Conservation (phyloP, 805 yeast species). For the Schwanniomyces yamadae region DNA sequence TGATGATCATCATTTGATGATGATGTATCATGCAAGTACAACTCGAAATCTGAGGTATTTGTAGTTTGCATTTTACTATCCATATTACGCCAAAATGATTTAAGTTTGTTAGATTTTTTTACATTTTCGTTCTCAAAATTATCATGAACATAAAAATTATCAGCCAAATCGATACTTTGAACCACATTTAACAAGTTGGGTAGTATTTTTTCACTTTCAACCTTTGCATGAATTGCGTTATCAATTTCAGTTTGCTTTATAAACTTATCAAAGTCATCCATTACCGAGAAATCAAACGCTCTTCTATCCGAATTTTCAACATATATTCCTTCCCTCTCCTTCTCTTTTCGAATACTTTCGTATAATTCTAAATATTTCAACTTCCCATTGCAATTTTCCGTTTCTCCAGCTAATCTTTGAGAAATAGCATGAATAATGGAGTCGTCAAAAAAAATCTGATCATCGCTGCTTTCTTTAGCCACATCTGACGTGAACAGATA, state of each 20-base stretch:
- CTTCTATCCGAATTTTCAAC: constrained; percentile 15
- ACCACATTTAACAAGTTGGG: constrained; percentile 27
- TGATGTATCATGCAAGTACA: constrained; percentile 7
- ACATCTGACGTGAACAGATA: too few species aligned
- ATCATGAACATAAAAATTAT: constrained; percentile 24
- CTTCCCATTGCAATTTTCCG: constrained; percentile 16
- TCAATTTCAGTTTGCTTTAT: constrained; percentile 34
- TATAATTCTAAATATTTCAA: constrained; percentile 28
- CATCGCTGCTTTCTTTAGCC: background rate
- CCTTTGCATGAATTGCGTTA: constrained; percentile 26
- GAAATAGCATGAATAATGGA: too few species aligned
- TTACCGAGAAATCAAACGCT: constrained; percentile 26
- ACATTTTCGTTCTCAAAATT: constrained; percentile 10
- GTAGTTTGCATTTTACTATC: background rate
- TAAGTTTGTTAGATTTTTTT: constrained; percentile 6
- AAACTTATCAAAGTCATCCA: constrained; percentile 36
- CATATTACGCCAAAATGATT: constrained; percentile 11
- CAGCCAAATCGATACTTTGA: constrained; percentile 22
- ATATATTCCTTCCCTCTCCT: constrained; percentile 7
- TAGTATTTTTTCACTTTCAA: constrained; percentile 7
- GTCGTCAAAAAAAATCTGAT: too few species aligned
- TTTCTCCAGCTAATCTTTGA: background rate
- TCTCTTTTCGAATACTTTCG: constrained; percentile 14
- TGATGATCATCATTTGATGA: constrained; percentile 6
- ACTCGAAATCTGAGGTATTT: too few species aligned